Evolutionary conservation across 140 eudicot genomes (phyloP).

Genomic region (Artemisia princeps): DNA sequence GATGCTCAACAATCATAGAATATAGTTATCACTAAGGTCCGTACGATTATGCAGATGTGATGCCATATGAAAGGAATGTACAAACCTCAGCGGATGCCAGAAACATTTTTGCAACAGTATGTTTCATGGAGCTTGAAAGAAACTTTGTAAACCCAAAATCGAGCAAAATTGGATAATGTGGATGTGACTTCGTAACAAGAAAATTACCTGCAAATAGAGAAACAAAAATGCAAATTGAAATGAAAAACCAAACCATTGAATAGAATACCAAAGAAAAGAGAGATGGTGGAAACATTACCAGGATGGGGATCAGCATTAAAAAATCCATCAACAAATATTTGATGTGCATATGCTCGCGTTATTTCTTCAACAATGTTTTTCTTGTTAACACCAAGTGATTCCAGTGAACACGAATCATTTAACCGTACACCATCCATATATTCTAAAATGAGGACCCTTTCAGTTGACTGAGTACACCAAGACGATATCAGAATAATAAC

Average conservation of each 20-base stretch:
- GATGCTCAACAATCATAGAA: neutral
- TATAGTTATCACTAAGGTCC: neutral
- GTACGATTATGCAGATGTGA: neutral
- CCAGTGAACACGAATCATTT: constrained; percentile 55
- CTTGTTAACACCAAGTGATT: constrained; percentile 61
- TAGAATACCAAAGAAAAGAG: neutral
- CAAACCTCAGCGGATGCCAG: constrained; percentile 92
- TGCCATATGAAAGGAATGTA: constrained; percentile 17
- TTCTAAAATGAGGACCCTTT: constrained; percentile 74
- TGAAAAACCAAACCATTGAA: neutral
- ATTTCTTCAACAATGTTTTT: constrained; percentile 88
- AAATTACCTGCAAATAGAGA: constrained; percentile 55
- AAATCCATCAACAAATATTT: constrained; percentile 82
- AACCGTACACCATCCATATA: constrained; percentile 88
- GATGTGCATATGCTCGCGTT: constrained; percentile 91
- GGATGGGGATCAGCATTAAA: constrained; percentile 98
- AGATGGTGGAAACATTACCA: constrained; percentile 36
- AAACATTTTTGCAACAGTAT: constrained; percentile 89
- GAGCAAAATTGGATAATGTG: constrained; percentile 77
- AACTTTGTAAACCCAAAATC: constrained; percentile 91
- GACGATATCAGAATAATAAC: constrained; percentile 9
- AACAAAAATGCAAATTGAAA: neutral
- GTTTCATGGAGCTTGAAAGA: constrained; percentile 63
- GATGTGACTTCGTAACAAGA: constrained; percentile 79
- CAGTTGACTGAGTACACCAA: constrained; percentile 64